These are phyloP conservation scores for Esteya vermicola DNA, from an alignment of 2,329 filamentous ascomycete species.

Conservation along the genomic window DNA sequence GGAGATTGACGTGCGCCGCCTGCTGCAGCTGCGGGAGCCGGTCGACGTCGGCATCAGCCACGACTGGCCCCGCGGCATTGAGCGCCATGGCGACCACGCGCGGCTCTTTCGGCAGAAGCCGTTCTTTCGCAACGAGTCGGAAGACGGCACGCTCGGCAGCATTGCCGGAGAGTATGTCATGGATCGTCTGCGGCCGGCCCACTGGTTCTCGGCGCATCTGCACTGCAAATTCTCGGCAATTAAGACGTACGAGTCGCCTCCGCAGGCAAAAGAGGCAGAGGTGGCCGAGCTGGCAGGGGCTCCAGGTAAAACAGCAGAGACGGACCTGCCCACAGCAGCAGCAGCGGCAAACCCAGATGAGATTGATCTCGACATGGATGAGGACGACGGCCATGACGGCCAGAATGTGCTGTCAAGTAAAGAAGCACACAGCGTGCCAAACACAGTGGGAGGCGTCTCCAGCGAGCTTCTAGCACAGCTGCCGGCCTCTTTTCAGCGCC, in stretches of 20 bases:
- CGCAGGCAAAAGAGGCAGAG: constrained; percentile 20
- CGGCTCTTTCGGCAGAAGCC: constrained; percentile 60
- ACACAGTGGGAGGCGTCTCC: constrained; percentile 26
- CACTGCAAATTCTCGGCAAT: constrained; percentile 75
- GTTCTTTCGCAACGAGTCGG: constrained; percentile 62
- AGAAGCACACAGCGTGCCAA: constrained; percentile 6
- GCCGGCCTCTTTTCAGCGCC: constrained; percentile 56
- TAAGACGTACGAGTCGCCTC: constrained; percentile 32
- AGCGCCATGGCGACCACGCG: constrained; percentile 58
- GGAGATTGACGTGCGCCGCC: constrained; percentile 80
- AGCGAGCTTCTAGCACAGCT: constrained; percentile 58
- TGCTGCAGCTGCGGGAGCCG: constrained; percentile 72
- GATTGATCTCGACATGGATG: constrained; percentile 54
- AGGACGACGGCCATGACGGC: constrained; percentile 23
- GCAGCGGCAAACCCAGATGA: constrained; percentile 44
- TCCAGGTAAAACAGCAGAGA: neutral
- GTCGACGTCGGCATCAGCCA: constrained; percentile 88
- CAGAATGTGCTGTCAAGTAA: neutral
- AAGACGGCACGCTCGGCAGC: constrained; percentile 62
- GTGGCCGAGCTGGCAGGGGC: constrained; percentile 10
- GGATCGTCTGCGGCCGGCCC: constrained; percentile 63
- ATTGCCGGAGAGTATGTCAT: constrained; percentile 67
- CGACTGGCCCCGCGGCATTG: constrained; percentile 83
- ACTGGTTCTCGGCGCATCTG: constrained; percentile 91
- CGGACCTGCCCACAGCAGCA: neutral